Conservation (phyloP, 2,329 filamentous ascomycete species). For the Nothophoma quercina region DNA sequence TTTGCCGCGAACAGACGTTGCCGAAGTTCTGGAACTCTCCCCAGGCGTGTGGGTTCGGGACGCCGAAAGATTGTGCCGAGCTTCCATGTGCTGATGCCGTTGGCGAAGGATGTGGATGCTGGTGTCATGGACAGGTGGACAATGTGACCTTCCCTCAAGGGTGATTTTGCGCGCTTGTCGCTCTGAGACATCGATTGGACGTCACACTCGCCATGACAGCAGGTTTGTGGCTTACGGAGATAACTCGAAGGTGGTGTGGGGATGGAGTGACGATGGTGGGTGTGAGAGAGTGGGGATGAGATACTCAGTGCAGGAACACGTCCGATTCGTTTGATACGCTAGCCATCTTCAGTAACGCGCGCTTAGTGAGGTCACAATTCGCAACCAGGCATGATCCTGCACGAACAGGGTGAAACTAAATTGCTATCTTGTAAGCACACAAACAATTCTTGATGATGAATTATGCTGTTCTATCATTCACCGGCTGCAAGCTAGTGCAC, state of each 20-base stretch:
- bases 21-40: constrained; percentile 17
- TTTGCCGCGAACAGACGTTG: constrained; percentile 13
- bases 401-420: neutral
- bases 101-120: constrained; percentile 5
- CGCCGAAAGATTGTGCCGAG: constrained; percentile 9
- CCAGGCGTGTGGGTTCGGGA: constrained; percentile 16
- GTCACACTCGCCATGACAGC: constrained; percentile 13
- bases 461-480: constrained; percentile 7
- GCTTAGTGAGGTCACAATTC: neutral
- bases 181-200: constrained; percentile 7
- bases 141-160: constrained; percentile 14
- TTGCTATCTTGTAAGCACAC: constrained; percentile 6
- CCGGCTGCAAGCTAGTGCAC: constrained; percentile 1
- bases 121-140: constrained; percentile 2
- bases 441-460: constrained; percentile 1
- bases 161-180: constrained; percentile 7
- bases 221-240: constrained; percentile 13
- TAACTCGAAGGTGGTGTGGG: constrained; percentile 17
- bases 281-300: constrained; percentile 12
- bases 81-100: neutral
- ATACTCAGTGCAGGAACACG: constrained; percentile 18
- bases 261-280: constrained; percentile 14
- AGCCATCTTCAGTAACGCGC: constrained; percentile 1
- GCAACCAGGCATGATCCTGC: constrained; percentile 14
- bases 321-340: neutral